Percentiles rank a stretch among this genome's conserved stretches.
Evolutionary conservation across 2,329 filamentous ascomycete species (phyloP).

Genomic region (Cladophialophora yegresii): DNA sequence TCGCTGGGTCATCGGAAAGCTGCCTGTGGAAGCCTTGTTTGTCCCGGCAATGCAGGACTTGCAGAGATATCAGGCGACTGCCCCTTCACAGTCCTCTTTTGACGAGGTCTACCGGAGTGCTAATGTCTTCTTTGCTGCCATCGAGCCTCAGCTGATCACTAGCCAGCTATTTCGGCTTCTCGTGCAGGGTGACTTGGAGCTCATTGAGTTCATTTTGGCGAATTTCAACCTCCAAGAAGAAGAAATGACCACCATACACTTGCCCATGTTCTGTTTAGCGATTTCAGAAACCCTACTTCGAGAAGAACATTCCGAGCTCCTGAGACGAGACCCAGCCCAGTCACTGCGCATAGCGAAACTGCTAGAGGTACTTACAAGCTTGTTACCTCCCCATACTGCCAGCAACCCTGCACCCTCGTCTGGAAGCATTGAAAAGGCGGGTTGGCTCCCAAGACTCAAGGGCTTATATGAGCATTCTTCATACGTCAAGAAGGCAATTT

Average conservation of each 20-base stretch:
- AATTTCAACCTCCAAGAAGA: conserved; percentile 94
- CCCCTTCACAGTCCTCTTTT: conserved; percentile 69
- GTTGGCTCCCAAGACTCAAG: conserved; percentile 23
- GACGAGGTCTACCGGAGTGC: conserved; percentile 88
- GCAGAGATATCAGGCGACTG: conserved; percentile 68
- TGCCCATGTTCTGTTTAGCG: conserved; percentile 29
- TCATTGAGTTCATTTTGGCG: conserved; percentile 77
- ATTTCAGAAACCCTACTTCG: conserved; percentile 33
- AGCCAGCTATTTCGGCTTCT: conserved; percentile 67
- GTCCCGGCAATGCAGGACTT: conserved; percentile 81
- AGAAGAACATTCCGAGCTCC: background rate
- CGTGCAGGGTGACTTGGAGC: conserved; percentile 61
- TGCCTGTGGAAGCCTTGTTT: conserved; percentile 86
- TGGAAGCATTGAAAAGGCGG: conserved; percentile 2
- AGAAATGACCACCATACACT: conserved; percentile 66
- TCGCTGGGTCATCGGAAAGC: conserved; percentile 91
- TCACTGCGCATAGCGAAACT: conserved; percentile 52
- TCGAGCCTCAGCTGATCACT: conserved; percentile 92
- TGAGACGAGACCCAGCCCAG: conserved; percentile 41
- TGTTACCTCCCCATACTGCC: conserved; percentile 34
- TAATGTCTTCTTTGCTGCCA: conserved; percentile 94
- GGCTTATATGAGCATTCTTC: conserved; percentile 21
- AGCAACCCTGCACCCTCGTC: background rate
- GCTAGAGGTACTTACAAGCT: conserved; percentile 36
- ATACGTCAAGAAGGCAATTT: conserved; percentile 19